A percentile compares a stretch with the other conserved stretches of the same genome.
Conservation (phyloP, 2,329 filamentous ascomycete genomes). For the Ophiostoma pallidulum region DNA sequence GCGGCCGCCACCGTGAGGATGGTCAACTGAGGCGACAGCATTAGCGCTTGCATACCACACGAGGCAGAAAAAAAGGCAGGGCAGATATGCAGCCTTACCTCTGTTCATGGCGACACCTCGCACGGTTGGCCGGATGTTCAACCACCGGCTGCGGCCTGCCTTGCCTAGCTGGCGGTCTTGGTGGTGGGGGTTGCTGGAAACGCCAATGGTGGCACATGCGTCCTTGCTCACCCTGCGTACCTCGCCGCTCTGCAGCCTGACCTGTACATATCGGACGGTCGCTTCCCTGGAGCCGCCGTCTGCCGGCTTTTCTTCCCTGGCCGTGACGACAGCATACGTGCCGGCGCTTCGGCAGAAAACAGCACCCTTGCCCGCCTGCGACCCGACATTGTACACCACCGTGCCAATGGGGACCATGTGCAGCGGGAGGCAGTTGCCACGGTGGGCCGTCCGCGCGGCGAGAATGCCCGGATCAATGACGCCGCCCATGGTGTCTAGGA, state of each 20-base stretch:
- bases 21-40: constrained; percentile 54
- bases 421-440: constrained; percentile 89
- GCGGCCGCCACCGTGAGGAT: constrained; percentile 97
- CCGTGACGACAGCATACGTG: constrained; percentile 78
- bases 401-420: constrained; percentile 96
- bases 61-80: neutral
- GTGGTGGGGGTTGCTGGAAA: constrained; percentile 87
- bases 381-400: constrained; percentile 82
- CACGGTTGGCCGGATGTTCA: constrained; percentile 90
- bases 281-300: constrained; percentile 51
- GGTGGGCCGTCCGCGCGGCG: constrained; percentile 85
- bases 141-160: constrained; percentile 84
- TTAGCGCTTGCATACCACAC: neutral
- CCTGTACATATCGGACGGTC: constrained; percentile 68
- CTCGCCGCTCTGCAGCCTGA: constrained; percentile 87
- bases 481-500: constrained; percentile 88
- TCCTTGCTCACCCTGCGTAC: constrained; percentile 82
- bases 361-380: constrained; percentile 60
- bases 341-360: constrained; percentile 94
- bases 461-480: constrained; percentile 89
- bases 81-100: constrained; percentile 52
- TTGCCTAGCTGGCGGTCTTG: constrained; percentile 90
- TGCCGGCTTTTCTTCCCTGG: constrained; percentile 66
- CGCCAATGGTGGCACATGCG: constrained; percentile 87
- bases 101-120: constrained; percentile 99